Evolutionary conservation across 2,329 filamentous ascomycete genomes (phyloP).

Genomic region (Claviceps citrina): DNA sequence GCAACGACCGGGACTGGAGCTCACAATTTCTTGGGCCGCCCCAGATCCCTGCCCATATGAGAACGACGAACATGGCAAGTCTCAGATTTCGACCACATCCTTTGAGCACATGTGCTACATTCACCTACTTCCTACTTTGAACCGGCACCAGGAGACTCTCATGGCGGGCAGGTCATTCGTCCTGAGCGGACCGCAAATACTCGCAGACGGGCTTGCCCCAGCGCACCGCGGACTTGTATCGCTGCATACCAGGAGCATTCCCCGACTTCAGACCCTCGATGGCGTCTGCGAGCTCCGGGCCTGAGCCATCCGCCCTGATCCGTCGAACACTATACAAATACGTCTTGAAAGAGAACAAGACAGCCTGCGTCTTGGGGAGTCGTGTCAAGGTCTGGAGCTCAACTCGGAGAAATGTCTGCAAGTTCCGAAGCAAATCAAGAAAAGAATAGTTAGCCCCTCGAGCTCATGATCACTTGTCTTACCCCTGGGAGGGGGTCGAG

Average conservation of each 20-base stretch:
- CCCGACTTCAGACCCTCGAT: slow-evolving; percentile 35
- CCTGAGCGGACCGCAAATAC: slow-evolving; percentile 24
- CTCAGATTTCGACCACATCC: no score
- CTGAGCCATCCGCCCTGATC: slow-evolving; percentile 33
- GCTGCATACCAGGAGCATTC: slow-evolving; percentile 38
- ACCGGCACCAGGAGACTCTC: no score
- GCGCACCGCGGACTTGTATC: slow-evolving; percentile 32
- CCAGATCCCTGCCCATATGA: not conserved
- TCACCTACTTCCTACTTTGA: no score
- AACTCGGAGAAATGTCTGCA: slow-evolving; percentile 25
- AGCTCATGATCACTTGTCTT: not conserved
- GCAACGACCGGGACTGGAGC: not conserved
- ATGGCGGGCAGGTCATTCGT: no score
- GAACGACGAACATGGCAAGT: not conserved
- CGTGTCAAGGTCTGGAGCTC: slow-evolving; percentile 38
- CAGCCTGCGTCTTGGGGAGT: slow-evolving; percentile 28
- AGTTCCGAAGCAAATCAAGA: not conserved
- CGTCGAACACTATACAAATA: slow-evolving; percentile 33
- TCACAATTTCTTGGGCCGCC: not conserved
- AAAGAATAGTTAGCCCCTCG: not conserved
- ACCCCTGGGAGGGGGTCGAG: no score
- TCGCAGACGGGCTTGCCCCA: slow-evolving; percentile 33
- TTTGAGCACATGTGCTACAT: not conserved
- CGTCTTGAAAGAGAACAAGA: slow-evolving; percentile 42
- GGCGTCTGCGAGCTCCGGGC: slow-evolving; percentile 31